Evolutionary conservation across 345 rosid species (phyloP), one percentile per base, ranked within the genome.

Genomic region (Cardiospermum halicacabum): DNA sequence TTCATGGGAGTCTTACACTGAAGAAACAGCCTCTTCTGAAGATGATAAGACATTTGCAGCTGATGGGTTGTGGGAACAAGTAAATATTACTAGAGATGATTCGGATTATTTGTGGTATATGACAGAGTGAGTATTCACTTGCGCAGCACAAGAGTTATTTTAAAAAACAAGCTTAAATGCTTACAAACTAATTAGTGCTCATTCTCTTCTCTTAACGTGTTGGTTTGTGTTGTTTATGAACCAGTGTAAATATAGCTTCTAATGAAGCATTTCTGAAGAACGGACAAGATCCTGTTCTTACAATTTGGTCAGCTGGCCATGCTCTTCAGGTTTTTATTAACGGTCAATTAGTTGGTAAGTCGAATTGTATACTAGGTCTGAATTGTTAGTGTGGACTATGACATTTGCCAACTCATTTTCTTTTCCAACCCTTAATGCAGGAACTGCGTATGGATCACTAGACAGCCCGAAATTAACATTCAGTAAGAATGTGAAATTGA

Each of bases 51-150:
- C 88, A 11, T 71, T 83, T 62, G 69, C 74, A 4, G 51, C 66
- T 66, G 76, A 73, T 51, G 96, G 97, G 61, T 82, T 94, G 60
- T 54, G 80, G 80, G 99, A 91, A 74, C 99, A 94, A 74, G 65
- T 87, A 60, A 78, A 78, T 69, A 67, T 89, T 58, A 91, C 99
- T 19, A 67, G 85, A 72, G 97, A 94, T 66, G 28, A 59, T n/a
- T 68, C 99, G 18, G 99, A 94, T 72, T 94, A 94, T 64, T 73
- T 94, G 76, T 94, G 99, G 99, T 94, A 87, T 77, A 81, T 84
- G 78, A 87, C 97, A 59, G 91, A 87, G 99, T 94, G 48, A 85
- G 97, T 81, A 26, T 12, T 11, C 18, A 34, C 62, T 11, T 34
- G 30, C 32, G 47, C 37, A 16, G 2, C 9, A 42, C n/a, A 18